phyloP scores from a whole-genome alignment of 495 filamentous ascomycete genomes.

The Aspergillus affinis region DNA sequence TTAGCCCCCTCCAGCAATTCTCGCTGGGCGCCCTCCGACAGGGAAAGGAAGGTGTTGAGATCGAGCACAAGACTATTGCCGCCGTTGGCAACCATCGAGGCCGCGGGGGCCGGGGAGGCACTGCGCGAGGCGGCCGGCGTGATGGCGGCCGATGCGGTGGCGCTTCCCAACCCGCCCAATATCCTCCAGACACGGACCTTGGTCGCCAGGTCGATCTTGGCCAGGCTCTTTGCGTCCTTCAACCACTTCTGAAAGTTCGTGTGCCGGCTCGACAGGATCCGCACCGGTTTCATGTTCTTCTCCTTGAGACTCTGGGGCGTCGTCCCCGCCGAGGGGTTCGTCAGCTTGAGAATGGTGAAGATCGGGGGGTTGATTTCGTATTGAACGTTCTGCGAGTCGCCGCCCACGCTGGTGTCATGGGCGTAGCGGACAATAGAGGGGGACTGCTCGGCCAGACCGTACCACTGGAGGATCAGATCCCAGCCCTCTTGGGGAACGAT shows the following conservation, averaged over 20 bases:
- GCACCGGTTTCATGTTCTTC: constrained; percentile 57
- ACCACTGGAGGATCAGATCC: constrained; percentile 78
- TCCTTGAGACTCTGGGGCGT: constrained; percentile 59
- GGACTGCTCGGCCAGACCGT: constrained; percentile 70
- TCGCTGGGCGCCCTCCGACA: constrained; percentile 66
- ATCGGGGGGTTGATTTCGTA: constrained; percentile 85
- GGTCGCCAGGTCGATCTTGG: constrained; percentile 60
- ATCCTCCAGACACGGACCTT: constrained; percentile 83
- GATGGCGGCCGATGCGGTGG: constrained; percentile 45
- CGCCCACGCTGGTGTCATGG: constrained; percentile 67
- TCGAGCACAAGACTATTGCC: constrained; percentile 73
- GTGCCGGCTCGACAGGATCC: constrained; percentile 66
- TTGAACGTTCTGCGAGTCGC: constrained; percentile 62
- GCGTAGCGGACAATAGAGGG: constrained; percentile 72
- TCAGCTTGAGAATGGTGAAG: constrained; percentile 81
- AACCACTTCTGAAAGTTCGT: constrained; percentile 71
- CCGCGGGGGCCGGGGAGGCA: constrained; percentile 48
- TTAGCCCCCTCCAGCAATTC: constrained; percentile 63
- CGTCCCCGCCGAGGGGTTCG: constrained; percentile 53
- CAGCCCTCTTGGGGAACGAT: constrained; percentile 77
- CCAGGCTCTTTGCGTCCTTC: constrained; percentile 63
- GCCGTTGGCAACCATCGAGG: constrained; percentile 45
- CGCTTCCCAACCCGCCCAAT: constrained; percentile 48
- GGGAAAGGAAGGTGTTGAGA: constrained; percentile 63
- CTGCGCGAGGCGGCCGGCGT: constrained; percentile 61